Conservation (phyloP, 208 protist species). For the Trypanosomatidae sp. region DNA sequence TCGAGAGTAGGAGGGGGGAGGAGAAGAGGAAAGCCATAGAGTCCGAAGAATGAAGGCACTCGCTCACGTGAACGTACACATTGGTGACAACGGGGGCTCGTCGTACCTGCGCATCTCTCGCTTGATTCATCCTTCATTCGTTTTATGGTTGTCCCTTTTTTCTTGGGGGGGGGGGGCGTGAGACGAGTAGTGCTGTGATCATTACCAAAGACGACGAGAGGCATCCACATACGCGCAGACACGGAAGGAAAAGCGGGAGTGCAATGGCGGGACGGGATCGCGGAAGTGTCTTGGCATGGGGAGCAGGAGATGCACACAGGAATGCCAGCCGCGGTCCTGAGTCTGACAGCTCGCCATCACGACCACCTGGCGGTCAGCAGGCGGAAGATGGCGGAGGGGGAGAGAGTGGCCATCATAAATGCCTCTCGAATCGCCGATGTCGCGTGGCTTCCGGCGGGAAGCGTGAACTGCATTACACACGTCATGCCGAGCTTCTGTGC, state of each 20-base stretch:
- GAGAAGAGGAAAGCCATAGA: background rate
- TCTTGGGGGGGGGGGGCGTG: too few species aligned
- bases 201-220: background rate
- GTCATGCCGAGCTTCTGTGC: conserved; percentile 67
- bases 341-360: background rate
- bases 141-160: background rate
- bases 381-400: conserved; percentile 55
- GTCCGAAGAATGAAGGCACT: background rate
- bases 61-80: background rate
- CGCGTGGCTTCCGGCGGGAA: conserved; percentile 62
- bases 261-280: background rate
- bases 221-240: background rate
- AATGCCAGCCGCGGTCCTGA: background rate
- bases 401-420: conserved; percentile 73
- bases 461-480: conserved; percentile 60
- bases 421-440: conserved; percentile 75
- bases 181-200: background rate
- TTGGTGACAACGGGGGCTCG: background rate
- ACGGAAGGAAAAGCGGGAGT: background rate
- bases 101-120: background rate
- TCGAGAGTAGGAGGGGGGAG: background rate
- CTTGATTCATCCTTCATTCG: background rate
- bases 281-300: too few species aligned
- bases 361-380: conserved; percentile 16
- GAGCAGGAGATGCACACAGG: background rate